phyloP scores from a whole-genome alignment of 768 basidiomycete genomes.

The Rhodotorula graminis region DNA sequence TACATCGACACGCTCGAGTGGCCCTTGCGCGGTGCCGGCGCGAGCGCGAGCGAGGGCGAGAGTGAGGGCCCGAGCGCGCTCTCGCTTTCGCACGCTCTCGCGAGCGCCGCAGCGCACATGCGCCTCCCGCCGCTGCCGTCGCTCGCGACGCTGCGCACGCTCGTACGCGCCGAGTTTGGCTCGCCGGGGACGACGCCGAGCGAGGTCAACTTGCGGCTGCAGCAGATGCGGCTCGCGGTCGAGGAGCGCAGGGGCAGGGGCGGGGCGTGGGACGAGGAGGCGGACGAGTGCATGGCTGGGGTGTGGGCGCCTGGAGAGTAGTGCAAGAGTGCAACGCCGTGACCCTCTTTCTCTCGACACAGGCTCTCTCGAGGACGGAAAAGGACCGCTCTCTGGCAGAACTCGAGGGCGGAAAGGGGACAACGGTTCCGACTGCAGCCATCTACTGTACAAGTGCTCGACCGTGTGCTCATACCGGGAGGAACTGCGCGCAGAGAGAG shows the following conservation, averaged over 20 bases:
- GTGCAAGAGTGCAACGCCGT: no score
- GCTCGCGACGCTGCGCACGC: not conserved
- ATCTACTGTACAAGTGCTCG: no score
- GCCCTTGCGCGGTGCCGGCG: no score
- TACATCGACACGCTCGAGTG: not conserved
- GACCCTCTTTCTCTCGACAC: no score
- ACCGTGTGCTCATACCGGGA: no score
- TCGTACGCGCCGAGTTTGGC: not conserved
- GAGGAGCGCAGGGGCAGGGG: not conserved
- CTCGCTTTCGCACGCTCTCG: not conserved
- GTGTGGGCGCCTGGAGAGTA: not conserved
- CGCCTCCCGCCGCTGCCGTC: constrained; percentile 3
- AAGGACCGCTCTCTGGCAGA: no score
- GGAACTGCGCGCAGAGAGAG: no score
- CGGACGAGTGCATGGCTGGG: not conserved
- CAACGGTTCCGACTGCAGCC: no score
- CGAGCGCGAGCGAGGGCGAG: no score
- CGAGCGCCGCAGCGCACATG: not conserved
- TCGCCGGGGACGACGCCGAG: not conserved
- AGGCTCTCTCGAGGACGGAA: no score
- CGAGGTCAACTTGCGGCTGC: not conserved
- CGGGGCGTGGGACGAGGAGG: constrained; percentile 5
- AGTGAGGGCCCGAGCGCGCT: no score
- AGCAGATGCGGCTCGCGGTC: constrained; percentile 1
- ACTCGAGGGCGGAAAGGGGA: no score